phyloP scores from a whole-genome alignment of 306 rosid genomes.

The Cicer judaicum region DNA sequence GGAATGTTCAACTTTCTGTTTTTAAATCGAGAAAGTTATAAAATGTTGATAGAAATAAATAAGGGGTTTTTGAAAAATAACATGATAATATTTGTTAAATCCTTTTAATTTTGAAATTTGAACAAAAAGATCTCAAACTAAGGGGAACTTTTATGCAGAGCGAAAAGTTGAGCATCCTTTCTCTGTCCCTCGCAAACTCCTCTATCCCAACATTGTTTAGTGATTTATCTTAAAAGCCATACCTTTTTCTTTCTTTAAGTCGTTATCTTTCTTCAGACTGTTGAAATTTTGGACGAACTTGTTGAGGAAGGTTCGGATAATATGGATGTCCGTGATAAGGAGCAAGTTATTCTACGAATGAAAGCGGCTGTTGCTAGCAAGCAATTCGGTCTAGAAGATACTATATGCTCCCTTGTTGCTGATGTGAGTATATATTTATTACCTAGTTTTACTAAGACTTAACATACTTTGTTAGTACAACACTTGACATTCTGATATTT shows the following conservation, averaged over 20 bases:
- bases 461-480: not conserved
- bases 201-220: not conserved
- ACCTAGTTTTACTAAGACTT: slow-evolving; percentile 36
- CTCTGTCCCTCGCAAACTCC: not conserved
- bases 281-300: slow-evolving; percentile 73
- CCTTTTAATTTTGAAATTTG: not conserved
- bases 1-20: not conserved
- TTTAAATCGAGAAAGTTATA: not conserved
- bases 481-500: slow-evolving; percentile 10
- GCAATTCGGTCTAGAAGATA: slow-evolving; percentile 93
- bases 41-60: not conserved
- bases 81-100: not conserved
- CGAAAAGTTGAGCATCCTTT: not conserved
- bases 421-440: slow-evolving; percentile 62
- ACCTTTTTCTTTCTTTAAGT: slow-evolving; percentile 11
- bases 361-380: slow-evolving; percentile 98
- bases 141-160: not conserved
- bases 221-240: not conserved
- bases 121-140: not conserved
- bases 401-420: slow-evolving; percentile 81
- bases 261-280: slow-evolving; percentile 49
- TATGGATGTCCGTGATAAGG: slow-evolving; percentile 90
- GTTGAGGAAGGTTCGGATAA: slow-evolving; percentile 85
- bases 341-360: slow-evolving; percentile 80
- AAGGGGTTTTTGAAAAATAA: not conserved